Percentiles rank a stretch among this genome's conserved stretches.
Evolutionary conservation across 1,284 basidiomycete genomes (phyloP).

Genomic region (Cryptococcus sp.): DNA sequence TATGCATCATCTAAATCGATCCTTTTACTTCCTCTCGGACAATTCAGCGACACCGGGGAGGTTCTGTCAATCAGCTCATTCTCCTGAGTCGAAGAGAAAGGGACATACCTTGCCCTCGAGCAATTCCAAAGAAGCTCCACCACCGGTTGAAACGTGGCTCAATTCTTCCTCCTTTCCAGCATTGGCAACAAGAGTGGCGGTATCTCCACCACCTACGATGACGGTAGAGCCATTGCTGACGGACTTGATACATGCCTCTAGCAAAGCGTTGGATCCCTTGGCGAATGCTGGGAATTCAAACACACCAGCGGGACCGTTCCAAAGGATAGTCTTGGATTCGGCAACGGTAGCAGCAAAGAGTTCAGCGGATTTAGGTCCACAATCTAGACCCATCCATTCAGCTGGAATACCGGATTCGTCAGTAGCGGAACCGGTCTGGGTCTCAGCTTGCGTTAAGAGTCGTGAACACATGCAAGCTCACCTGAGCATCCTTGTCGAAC

Average conservation of each 20-base stretch:
- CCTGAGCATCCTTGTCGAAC: slow-evolving; percentile 87
- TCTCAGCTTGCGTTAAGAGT: slow-evolving; percentile 1
- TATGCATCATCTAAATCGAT: no score
- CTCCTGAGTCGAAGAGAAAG: slow-evolving; percentile 15
- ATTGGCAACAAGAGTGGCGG: slow-evolving; percentile 83
- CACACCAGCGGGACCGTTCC: slow-evolving; percentile 97
- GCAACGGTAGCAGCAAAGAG: slow-evolving; percentile 76
- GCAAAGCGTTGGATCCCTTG: slow-evolving; percentile 74
- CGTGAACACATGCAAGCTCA: slow-evolving; percentile 40
- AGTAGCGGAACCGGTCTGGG: slow-evolving; percentile 68
- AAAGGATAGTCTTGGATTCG: slow-evolving; percentile 93
- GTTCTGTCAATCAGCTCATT: slow-evolving; percentile 49
- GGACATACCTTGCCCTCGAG: slow-evolving; percentile 83
- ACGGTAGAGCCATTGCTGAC: slow-evolving; percentile 82
- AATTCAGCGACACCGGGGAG: slow-evolving; percentile 81
- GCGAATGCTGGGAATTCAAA: slow-evolving; percentile 96
- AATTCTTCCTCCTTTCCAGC: slow-evolving; percentile 79
- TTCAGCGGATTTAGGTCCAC: slow-evolving; percentile 73
- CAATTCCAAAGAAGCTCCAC: slow-evolving; percentile 91
- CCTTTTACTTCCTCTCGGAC: slow-evolving; percentile 57
- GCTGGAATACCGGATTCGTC: slow-evolving; percentile 84
- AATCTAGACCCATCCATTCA: slow-evolving; percentile 92
- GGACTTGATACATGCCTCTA: slow-evolving; percentile 84
- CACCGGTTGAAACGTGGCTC: slow-evolving; percentile 95
- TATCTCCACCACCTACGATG: slow-evolving; percentile 92